Evolutionary conservation across 2,329 filamentous ascomycete genomes (phyloP), one percentile per base, ranked within the genome.

Genomic region (Aspergillus sp.): DNA sequence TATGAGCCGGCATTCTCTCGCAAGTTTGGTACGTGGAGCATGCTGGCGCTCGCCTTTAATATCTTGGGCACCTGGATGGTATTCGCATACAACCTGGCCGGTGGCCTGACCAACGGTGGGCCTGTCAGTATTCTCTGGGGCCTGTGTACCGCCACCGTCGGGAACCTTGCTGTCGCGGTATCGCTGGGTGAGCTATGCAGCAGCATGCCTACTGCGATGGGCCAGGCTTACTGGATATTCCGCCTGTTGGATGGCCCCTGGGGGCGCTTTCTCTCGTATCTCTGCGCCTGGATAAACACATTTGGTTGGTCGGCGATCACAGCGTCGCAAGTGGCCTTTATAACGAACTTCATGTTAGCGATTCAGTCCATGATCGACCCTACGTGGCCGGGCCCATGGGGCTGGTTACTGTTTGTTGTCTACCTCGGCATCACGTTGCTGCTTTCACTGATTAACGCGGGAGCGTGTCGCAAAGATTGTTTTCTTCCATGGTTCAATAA

Each of bases 271-370:
- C 44, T 53, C 4, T 72, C 68, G 1, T 76, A 75, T 44, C 62
- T 75, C 53, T 73, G 70, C 41, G 72, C 72, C 2, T 75, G 71
- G 70, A 72, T 75, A 44, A 75, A 75, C 49, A 72, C 66, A 0
- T 74, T 74, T 36, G 72, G 72, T 8, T 76, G 72, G 72, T 73
- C 69, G 63, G 68, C 70, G 0, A 49, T 75, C 35, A 68, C 68
- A 0, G 72, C 72, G 0, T 74, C 69, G 1, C 68, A 72, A 37
- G 61, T 68, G 15, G 71, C 70, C 10, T 75, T 76, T 44, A 74
- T 75, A 69, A 67, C 69, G 3, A 62, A 73, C 42, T 73, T 76
- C 30, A 56, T 74, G 34, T 55, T 76, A 4, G 65, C 67, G n/a
- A 71, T 75, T 60, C 72, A 72, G 52, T 53, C 67, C 19, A 60